These are phyloP conservation scores for Zymoseptoria brevis DNA, from an alignment of 2,329 filamentous ascomycete species.

Conservation along the genomic window DNA sequence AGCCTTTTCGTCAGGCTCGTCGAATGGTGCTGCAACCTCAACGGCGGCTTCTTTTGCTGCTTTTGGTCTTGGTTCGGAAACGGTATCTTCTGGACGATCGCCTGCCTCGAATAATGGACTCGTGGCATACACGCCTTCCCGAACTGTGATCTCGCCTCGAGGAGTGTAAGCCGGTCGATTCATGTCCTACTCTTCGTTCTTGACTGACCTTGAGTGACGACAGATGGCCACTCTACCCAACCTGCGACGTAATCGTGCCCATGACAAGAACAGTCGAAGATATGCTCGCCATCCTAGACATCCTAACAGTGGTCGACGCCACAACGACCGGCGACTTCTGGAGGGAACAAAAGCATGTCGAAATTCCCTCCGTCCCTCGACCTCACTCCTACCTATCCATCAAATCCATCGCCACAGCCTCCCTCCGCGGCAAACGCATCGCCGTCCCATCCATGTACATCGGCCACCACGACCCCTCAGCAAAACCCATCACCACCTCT, in stretches of 20 bases:
- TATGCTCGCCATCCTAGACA: constrained; percentile 43
- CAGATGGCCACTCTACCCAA: constrained; percentile 48
- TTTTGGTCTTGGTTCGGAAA: constrained; percentile 50
- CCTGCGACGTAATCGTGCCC: constrained; percentile 49
- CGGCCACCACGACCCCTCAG: constrained; percentile 31
- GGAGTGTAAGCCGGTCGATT: constrained; percentile 36
- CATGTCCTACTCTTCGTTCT: no score
- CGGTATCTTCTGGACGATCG: constrained; percentile 49
- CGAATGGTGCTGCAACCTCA: constrained; percentile 48
- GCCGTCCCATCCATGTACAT: constrained; percentile 47
- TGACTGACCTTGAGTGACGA: no score
- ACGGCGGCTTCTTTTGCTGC: constrained; percentile 44
- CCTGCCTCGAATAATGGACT: constrained; percentile 51
- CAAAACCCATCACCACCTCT: constrained; percentile 31
- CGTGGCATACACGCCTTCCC: constrained; percentile 49
- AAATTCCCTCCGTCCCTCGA: constrained; percentile 32
- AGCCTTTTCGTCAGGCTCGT: constrained; percentile 51
- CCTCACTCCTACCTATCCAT: constrained; percentile 32
- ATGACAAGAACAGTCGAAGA: constrained; percentile 46
- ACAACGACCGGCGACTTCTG: constrained; percentile 46
- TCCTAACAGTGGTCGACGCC: constrained; percentile 40
- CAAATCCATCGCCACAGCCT: constrained; percentile 14
- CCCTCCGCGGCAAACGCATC: constrained; percentile 40
- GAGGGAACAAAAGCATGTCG: constrained; percentile 42
- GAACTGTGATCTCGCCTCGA: constrained; percentile 44